phyloP scores from a whole-genome alignment of 176 grass and related monocot genomes.

The Eragrostis nindensis region DNA sequence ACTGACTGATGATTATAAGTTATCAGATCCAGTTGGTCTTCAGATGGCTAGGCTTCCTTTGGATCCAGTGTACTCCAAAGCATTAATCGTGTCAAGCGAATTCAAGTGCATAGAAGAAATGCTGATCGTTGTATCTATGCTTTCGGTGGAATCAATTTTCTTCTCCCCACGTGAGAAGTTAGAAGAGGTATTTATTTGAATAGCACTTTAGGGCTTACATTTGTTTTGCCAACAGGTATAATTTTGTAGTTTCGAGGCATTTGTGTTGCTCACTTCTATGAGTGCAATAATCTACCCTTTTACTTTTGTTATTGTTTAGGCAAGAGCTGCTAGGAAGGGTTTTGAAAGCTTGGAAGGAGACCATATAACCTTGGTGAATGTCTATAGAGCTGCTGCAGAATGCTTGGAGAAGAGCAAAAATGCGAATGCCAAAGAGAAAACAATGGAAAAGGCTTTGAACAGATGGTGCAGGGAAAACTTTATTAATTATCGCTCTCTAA shows the following conservation, averaged over 20 bases:
- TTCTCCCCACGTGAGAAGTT: slow-evolving; percentile 81
- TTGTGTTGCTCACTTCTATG: not conserved
- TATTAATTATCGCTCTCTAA: slow-evolving; percentile 82
- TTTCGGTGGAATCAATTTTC: slow-evolving; percentile 98
- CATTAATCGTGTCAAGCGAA: slow-evolving; percentile 72
- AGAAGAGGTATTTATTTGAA: slow-evolving; percentile 74
- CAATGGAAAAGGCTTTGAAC: slow-evolving; percentile 79
- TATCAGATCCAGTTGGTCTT: slow-evolving; percentile 81
- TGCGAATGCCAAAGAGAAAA: slow-evolving; percentile 81
- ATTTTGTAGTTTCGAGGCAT: not conserved
- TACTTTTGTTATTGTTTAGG: slow-evolving; percentile 51
- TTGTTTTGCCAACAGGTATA: not conserved
- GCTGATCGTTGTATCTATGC: slow-evolving; percentile 95
- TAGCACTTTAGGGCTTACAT: not conserved
- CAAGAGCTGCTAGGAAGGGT: slow-evolving; percentile 85
- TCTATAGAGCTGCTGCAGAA: slow-evolving; percentile 73
- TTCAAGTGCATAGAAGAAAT: slow-evolving; percentile 99
- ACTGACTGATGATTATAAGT: slow-evolving; percentile 83
- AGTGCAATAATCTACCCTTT: slow-evolving; percentile 6
- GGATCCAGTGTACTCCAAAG: slow-evolving; percentile 96
- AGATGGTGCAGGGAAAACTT: slow-evolving; percentile 97
- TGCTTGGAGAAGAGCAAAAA: slow-evolving; percentile 81
- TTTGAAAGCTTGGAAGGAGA: slow-evolving; percentile 88
- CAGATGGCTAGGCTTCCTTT: slow-evolving; percentile 93
- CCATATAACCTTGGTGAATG: slow-evolving; percentile 88